Evolutionary conservation across 2,329 filamentous ascomycete species (phyloP).

Genomic region (Ophiobolus disseminans): DNA sequence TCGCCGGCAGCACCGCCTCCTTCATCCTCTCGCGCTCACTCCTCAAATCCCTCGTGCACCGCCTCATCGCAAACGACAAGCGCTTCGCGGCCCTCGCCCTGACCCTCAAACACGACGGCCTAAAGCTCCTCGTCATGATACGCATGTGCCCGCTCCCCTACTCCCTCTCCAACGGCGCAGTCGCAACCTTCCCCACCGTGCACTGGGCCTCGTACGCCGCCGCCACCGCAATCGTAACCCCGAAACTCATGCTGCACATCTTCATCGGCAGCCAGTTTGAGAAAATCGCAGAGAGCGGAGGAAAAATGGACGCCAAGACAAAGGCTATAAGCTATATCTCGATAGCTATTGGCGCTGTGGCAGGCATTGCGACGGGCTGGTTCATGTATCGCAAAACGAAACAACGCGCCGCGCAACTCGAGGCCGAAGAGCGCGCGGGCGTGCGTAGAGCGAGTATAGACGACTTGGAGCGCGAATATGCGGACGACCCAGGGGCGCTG

Average conservation of each 20-base stretch:
- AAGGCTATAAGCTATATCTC: constrained; percentile 84
- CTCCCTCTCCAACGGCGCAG: constrained; percentile 89
- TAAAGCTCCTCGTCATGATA: constrained; percentile 90
- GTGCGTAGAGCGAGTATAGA: constrained; percentile 41
- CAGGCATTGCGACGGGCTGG: constrained; percentile 79
- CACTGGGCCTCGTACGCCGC: constrained; percentile 76
- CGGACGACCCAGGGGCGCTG: constrained; percentile 54
- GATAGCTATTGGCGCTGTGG: constrained; percentile 73
- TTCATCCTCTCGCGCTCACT: constrained; percentile 84
- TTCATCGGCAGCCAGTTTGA: constrained; percentile 90
- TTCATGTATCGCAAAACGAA: constrained; percentile 77
- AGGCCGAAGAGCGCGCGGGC: constrained; percentile 54
- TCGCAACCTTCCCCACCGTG: constrained; percentile 92
- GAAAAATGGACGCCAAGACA: constrained; percentile 79
- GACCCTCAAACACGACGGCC: constrained; percentile 86
- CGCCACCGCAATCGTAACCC: constrained; percentile 81
- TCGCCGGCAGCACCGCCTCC: constrained; percentile 77
- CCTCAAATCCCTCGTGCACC: constrained; percentile 78
- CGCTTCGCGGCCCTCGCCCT: constrained; percentile 88
- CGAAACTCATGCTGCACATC: constrained; percentile 88
- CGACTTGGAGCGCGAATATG: constrained; percentile 50
- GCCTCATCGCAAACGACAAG: constrained; percentile 80
- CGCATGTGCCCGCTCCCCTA: constrained; percentile 92
- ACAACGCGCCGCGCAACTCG: constrained; percentile 57
- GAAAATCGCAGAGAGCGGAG: constrained; percentile 80